A percentile compares a stretch with the other conserved stretches of the same genome.
These are phyloP conservation scores for Fusarium tjaetaba DNA, from an alignment of 2,329 filamentous ascomycete genomes.

Conservation along the genomic window DNA sequence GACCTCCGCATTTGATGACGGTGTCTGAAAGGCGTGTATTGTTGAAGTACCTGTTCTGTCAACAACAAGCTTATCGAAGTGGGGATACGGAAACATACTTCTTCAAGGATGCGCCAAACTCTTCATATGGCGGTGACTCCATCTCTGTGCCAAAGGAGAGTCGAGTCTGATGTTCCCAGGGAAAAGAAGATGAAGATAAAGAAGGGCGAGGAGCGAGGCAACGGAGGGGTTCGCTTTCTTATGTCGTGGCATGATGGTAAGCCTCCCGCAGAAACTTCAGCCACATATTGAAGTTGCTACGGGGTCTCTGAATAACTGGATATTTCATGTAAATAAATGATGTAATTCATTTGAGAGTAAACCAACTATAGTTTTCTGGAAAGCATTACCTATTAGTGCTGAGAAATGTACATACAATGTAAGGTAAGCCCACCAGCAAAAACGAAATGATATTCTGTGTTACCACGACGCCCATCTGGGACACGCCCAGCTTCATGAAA, in stretches of 20 bases:
- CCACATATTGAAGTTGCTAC: background rate
- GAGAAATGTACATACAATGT: rapidly evolving
- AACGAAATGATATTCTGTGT: rapidly evolving
- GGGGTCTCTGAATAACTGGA: background rate
- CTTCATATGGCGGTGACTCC: background rate
- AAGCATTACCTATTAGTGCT: rapidly evolving
- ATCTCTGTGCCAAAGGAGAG: rapidly evolving
- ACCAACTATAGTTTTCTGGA: rapidly evolving
- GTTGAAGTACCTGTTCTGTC: background rate
- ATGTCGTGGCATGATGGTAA: background rate
- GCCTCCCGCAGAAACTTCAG: background rate
- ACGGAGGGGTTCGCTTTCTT: rapidly evolving
- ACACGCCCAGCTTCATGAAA: background rate
- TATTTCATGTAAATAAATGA: background rate
- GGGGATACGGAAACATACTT: background rate
- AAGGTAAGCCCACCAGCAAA: background rate
- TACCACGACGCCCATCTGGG: background rate
- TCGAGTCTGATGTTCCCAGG: rapidly evolving
- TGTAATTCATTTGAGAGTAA: rapidly evolving
- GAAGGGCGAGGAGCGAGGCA: rapidly evolving
- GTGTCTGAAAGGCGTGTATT: background rate
- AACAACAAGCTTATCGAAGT: rapidly evolving
- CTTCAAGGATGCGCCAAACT: background rate
- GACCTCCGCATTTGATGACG: background rate
- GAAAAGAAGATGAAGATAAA: no score